phyloP scores from a whole-genome alignment of 768 basidiomycete species.

The Leucosporidium yakuticum region DNA sequence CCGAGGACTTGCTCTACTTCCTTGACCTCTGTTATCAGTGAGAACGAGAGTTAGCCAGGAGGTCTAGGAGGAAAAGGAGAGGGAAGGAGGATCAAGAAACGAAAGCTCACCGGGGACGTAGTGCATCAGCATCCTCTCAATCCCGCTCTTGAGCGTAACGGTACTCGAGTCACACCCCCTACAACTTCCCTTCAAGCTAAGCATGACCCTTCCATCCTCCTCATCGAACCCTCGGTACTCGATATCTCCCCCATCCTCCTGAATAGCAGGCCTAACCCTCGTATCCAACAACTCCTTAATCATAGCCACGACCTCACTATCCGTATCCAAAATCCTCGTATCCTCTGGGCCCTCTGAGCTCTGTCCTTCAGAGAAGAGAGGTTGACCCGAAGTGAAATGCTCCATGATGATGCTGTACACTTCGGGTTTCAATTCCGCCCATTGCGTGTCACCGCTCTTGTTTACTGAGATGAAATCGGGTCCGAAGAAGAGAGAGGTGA shows the following conservation, averaged over 20 bases:
- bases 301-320: constrained; percentile 96
- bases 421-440: constrained; percentile 92
- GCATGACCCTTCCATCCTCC: constrained; percentile 65
- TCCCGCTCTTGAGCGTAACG: constrained; percentile 92
- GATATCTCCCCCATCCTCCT: constrained; percentile 98
- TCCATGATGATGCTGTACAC: constrained; percentile 96
- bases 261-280: constrained; percentile 88
- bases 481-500: constrained; percentile 83
- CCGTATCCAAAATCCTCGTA: constrained; percentile 84
- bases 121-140: constrained; percentile 98
- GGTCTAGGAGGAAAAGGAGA: background rate
- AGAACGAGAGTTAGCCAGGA: background rate
- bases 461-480: constrained; percentile 97
- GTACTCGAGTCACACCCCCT: constrained; percentile 89
- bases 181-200: constrained; percentile 95
- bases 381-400: constrained; percentile 82
- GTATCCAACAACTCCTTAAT: constrained; percentile 96
- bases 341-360: constrained; percentile 53
- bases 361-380: constrained; percentile 77
- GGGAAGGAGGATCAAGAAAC: no score
- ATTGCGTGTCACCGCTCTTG: constrained; percentile 75
- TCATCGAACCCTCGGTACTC: constrained; percentile 89
- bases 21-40: constrained; percentile 59
- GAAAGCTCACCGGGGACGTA: constrained; percentile 66
- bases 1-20: constrained; percentile 85